Conservation (phyloP, 163 green algal species). For the Chlorella variabilis region DNA sequence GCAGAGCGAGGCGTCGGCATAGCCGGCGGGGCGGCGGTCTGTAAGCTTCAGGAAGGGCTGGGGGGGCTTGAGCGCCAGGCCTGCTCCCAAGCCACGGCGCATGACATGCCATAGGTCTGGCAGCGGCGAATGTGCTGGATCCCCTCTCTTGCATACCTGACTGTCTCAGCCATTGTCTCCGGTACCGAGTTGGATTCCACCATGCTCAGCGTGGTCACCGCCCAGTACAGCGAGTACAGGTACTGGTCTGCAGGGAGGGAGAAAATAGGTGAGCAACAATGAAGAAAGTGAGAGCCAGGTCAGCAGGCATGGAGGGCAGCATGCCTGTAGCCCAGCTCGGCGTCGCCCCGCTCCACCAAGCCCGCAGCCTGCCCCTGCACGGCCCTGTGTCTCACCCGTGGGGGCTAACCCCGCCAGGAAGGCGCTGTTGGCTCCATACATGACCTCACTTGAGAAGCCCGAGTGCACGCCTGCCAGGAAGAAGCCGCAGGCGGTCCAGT, state of each 20-base stretch:
- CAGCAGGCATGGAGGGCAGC: too few relatives aligned
- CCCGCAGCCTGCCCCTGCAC: not conserved
- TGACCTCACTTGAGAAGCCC: not conserved
- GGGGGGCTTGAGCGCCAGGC: too few relatives aligned
- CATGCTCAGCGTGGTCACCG: conserved; percentile 42
- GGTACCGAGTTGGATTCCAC: conserved; percentile 22
- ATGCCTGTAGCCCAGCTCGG: not conserved
- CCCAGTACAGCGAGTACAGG: conserved; percentile 56
- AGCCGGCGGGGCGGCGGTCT: too few relatives aligned
- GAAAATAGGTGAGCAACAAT: not conserved
- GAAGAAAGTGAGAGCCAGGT: too few relatives aligned
- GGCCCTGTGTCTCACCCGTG: not conserved
- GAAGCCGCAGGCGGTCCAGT: conserved; percentile 11
- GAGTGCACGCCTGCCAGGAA: conserved; percentile 10
- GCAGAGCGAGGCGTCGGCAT: too few relatives aligned
- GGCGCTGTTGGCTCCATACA: conserved; percentile 6
- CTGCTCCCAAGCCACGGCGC: too few relatives aligned
- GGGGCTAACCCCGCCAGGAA: not conserved
- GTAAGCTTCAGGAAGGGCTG: too few relatives aligned
- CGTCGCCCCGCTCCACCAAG: not conserved
- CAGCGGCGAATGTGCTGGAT: too few relatives aligned
- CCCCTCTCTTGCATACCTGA: too few relatives aligned
- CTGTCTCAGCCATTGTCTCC: not conserved
- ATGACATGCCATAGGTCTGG: too few relatives aligned
- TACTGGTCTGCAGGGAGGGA: conserved; percentile 28